These are phyloP conservation scores for Xylariaceae sp. DNA, from an alignment of 2,329 filamentous ascomycete species.

Conservation along the genomic window DNA sequence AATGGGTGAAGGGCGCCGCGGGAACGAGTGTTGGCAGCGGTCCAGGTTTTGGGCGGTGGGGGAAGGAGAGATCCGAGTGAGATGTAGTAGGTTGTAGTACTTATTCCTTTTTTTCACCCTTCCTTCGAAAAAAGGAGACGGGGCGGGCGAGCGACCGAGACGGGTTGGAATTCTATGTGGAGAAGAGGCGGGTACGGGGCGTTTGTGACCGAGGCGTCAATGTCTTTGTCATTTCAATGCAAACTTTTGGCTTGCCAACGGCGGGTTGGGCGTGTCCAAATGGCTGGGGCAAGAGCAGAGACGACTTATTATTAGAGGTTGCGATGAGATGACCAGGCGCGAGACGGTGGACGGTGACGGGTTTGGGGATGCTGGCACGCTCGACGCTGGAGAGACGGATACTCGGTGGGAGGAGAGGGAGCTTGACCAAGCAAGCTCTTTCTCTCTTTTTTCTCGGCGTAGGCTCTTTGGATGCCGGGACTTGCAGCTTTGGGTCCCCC, in stretches of 20 bases:
- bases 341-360: too few relatives aligned
- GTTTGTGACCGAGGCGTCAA: slow-evolving; percentile 17
- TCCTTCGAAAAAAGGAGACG: slow-evolving; percentile 11
- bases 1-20: too few relatives aligned
- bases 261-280: neutral
- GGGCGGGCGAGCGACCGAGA: too few relatives aligned
- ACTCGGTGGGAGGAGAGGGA: too few relatives aligned
- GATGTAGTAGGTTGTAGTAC: slow-evolving; percentile 2
- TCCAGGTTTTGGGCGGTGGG: neutral
- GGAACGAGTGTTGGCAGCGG: neutral
- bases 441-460: too few relatives aligned
- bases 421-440: too few relatives aligned
- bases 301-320: too few relatives aligned
- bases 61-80: neutral
- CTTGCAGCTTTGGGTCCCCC: too few relatives aligned
- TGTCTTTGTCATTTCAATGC: slow-evolving; percentile 19
- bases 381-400: too few relatives aligned
- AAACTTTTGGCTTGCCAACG: neutral
- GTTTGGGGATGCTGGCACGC: too few relatives aligned
- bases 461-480: too few relatives aligned
- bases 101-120: slow-evolving; percentile 5
- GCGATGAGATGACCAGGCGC: too few relatives aligned
- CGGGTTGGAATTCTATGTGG: slow-evolving; percentile 15
- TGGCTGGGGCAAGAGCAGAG: neutral
- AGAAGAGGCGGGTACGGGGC: slow-evolving; percentile 14